Conservation (phyloP, 2,329 filamentous ascomycete genomes). For the Phaeosphaeria sp. region DNA sequence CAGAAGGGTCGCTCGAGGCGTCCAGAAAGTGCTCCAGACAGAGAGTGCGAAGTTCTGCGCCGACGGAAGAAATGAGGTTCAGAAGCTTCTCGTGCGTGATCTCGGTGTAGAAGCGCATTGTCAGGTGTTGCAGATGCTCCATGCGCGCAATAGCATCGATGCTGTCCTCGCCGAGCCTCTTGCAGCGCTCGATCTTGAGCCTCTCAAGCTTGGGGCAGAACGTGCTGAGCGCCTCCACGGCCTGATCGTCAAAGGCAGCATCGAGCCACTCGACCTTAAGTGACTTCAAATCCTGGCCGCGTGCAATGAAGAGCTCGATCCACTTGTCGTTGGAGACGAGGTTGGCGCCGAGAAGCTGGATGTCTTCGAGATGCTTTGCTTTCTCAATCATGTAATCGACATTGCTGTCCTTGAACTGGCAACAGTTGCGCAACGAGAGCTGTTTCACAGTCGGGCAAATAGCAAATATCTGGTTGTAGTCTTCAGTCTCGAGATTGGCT, state of each 20-base stretch:
- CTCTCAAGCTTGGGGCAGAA: constrained; percentile 73
- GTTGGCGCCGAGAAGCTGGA: constrained; percentile 85
- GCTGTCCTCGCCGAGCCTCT: constrained; percentile 71
- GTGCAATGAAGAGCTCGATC: constrained; percentile 70
- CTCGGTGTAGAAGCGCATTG: constrained; percentile 68
- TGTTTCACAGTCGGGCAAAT: constrained; percentile 71
- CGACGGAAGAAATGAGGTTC: constrained; percentile 67
- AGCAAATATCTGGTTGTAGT: constrained; percentile 82
- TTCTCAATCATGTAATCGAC: constrained; percentile 81
- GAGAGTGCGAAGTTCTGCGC: constrained; percentile 73
- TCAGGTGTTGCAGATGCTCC: constrained; percentile 72
- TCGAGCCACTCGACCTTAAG: constrained; percentile 87
- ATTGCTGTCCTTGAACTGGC: constrained; percentile 87
- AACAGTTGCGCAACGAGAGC: constrained; percentile 81
- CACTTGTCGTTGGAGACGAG: constrained; percentile 79
- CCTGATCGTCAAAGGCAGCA: constrained; percentile 77
- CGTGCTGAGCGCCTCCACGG: constrained; percentile 66
- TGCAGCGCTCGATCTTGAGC: constrained; percentile 83
- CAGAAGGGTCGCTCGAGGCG: constrained; percentile 64
- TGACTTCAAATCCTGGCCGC: constrained; percentile 69
- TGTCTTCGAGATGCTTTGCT: constrained; percentile 69
- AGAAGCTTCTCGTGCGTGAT: constrained; percentile 66
- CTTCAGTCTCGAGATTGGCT: constrained; percentile 71
- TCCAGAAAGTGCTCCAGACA: constrained; percentile 74
- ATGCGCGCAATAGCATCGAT: constrained; percentile 70